Conservation (phyloP, 2,329 filamentous ascomycete species). For the Fusarium sp. region DNA sequence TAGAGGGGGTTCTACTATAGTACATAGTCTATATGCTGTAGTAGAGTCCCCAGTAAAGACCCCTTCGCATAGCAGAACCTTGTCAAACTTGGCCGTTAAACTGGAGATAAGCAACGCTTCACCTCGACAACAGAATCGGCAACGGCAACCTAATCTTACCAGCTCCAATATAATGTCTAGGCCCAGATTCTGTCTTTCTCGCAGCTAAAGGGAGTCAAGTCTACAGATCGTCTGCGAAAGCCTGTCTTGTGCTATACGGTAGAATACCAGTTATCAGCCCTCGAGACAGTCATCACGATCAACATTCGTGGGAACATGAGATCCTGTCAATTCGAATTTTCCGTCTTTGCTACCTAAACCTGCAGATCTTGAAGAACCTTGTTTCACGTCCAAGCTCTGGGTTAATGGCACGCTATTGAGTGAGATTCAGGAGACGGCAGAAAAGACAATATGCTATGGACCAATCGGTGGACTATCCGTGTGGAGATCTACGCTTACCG, state of each 20-base stretch:
- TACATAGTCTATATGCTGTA: neutral
- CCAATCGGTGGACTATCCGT: slow-evolving; percentile 3
- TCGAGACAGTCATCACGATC: slow-evolving; percentile 15
- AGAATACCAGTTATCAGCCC: neutral
- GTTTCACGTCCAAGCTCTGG: slow-evolving; percentile 15
- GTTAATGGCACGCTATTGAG: slow-evolving; percentile 14
- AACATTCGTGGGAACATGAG: neutral
- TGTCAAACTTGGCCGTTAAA: slow-evolving; percentile 2
- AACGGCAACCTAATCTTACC: slow-evolving; percentile 34
- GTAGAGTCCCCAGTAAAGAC: slow-evolving; percentile 4
- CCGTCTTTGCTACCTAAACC: neutral
- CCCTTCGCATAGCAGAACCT: slow-evolving; percentile 8
- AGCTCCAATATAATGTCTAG: slow-evolving; percentile 6
- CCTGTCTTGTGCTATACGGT: neutral
- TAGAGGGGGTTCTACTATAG: neutral
- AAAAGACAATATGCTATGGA: neutral
- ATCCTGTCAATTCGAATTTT: neutral
- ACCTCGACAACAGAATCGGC: slow-evolving; percentile 17
- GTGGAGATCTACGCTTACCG: neutral
- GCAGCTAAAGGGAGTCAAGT: slow-evolving; percentile 14
- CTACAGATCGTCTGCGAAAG: neutral
- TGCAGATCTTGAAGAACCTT: slow-evolving; percentile 25
- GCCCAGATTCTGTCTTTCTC: neutral
- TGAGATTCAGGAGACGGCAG: slow-evolving; percentile 19
- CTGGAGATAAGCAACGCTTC: slow-evolving; percentile 18